These are phyloP conservation scores for Diaporthe sp. DNA, from an alignment of 2,329 filamentous ascomycete species.

Conservation along the genomic window DNA sequence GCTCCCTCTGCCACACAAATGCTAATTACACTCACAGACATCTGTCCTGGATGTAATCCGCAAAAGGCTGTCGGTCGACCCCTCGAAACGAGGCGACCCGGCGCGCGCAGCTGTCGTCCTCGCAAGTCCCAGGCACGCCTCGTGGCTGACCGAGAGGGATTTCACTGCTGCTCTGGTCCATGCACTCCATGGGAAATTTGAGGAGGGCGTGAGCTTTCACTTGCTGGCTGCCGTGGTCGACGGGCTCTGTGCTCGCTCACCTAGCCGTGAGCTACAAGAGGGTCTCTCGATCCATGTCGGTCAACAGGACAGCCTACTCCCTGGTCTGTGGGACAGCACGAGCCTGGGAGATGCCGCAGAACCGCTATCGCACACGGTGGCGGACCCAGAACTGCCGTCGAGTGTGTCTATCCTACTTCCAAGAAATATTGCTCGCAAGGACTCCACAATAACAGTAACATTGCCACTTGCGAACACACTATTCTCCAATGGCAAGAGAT, in stretches of 20 bases:
- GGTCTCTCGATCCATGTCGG: constrained; percentile 68
- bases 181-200: not conserved
- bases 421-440: constrained; percentile 44
- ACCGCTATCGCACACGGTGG: constrained; percentile 33
- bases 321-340: constrained; percentile 56
- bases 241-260: constrained; percentile 57
- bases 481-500: constrained; percentile 69
- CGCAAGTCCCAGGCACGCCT: constrained; percentile 61
- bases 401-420: constrained; percentile 56
- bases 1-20: not conserved
- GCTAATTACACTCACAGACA: constrained; percentile 7
- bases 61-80: not conserved
- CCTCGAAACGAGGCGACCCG: not conserved
- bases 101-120: constrained; percentile 61
- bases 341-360: not conserved
- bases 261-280: constrained; percentile 48
- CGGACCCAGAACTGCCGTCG: constrained; percentile 52
- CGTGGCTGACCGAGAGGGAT: constrained; percentile 58
- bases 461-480: constrained; percentile 83
- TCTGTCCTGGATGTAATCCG: constrained; percentile 16
- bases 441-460: constrained; percentile 53
- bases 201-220: constrained; percentile 47
- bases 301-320: constrained; percentile 54
- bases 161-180: constrained; percentile 50
- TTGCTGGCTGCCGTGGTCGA: constrained; percentile 70